A percentile compares a stretch with the other conserved stretches of the same genome.
These are phyloP conservation scores for Coffea eugenioides DNA, from an alignment of 257 asterid species.

Conservation along the genomic window DNA sequence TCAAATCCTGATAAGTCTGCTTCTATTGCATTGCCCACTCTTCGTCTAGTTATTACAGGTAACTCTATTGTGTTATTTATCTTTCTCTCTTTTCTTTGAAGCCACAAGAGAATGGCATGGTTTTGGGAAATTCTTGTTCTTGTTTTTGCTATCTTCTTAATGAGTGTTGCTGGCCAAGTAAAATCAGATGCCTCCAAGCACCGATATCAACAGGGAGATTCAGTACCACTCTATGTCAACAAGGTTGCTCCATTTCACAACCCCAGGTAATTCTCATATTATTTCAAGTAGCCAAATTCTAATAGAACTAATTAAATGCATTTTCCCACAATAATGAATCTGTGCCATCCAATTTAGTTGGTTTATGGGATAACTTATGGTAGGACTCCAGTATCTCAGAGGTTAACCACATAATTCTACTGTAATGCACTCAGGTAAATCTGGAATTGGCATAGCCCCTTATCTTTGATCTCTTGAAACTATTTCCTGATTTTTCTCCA, in stretches of 20 bases:
- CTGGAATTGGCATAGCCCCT: not conserved
- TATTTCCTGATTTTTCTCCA: not conserved
- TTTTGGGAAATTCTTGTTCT: not conserved
- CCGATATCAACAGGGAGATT: constrained; percentile 24
- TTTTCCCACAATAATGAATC: too few species aligned
- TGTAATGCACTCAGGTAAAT: not conserved
- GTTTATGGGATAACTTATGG: not conserved
- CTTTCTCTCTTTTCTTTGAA: not conserved
- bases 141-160: not conserved
- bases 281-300: not conserved
- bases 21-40: not conserved
- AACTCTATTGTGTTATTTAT: not conserved
- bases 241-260: constrained; percentile 24
- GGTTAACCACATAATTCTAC: not conserved
- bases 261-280: constrained; percentile 19
- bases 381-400: not conserved
- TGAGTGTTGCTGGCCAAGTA: constrained; percentile 3
- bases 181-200: constrained; percentile 17
- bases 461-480: not conserved
- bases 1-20: not conserved
- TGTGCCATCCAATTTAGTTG: not conserved
- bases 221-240: constrained; percentile 20
- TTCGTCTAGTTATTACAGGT: not conserved
- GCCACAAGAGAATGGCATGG: not conserved
- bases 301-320: not conserved